Conservation (phyloP, 805 yeast genomes). For the Starmerella kuoi region DNA sequence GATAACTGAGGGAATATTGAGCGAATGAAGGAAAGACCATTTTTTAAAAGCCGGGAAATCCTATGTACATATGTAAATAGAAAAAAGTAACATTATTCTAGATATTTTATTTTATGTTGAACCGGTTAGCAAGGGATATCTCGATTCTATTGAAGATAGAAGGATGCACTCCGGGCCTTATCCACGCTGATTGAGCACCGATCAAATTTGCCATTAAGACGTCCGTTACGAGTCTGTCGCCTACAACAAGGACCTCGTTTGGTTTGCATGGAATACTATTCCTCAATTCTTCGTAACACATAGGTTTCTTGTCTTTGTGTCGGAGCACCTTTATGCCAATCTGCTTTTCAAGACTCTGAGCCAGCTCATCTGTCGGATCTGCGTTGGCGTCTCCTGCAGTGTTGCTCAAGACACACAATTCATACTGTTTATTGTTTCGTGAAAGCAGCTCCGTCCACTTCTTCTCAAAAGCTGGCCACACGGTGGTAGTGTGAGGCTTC, state of each 20-base stretch:
- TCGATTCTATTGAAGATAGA: constrained; percentile 17
- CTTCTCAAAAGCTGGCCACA: constrained; percentile 58
- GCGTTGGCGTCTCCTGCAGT: constrained; percentile 78
- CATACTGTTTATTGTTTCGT: constrained; percentile 39
- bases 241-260: constrained; percentile 67
- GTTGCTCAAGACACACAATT: constrained; percentile 69
- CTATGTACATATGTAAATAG: constrained; percentile 1
- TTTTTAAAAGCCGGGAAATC: background rate
- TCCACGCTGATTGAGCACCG: constrained; percentile 81
- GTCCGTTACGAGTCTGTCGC: constrained; percentile 87
- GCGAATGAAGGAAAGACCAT: constrained; percentile 2
- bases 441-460: constrained; percentile 35
- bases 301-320: constrained; percentile 30
- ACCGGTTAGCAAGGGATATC: constrained; percentile 1
- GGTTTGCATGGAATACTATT: constrained; percentile 42
- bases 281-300: constrained; percentile 47
- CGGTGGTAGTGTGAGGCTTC: constrained; percentile 60
- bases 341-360: constrained; percentile 44
- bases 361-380: constrained; percentile 50
- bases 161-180: constrained; percentile 56
- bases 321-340: constrained; percentile 33
- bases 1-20: constrained; percentile 10
- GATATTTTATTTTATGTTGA: no score
- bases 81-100: no score
- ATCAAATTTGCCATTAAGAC: constrained; percentile 86